These are phyloP conservation scores for Coniella lustricola DNA, from an alignment of 2,329 filamentous ascomycete genomes.

Conservation along the genomic window DNA sequence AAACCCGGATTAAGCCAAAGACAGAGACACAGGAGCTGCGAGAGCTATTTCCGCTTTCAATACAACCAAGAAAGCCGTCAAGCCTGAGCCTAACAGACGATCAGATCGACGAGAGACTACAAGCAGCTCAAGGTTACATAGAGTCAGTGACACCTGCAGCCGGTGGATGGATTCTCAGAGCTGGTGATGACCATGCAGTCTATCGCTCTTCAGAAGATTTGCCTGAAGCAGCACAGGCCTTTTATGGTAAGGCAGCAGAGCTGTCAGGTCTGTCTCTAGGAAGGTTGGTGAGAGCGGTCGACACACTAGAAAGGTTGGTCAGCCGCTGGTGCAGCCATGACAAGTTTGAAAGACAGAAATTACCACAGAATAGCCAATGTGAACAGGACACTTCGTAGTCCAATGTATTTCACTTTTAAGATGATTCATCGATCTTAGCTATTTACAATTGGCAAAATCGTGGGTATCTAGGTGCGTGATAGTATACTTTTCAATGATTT, in stretches of 20 bases:
- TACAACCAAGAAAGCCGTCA: constrained; percentile 2
- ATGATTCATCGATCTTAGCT: too few species aligned
- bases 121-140: constrained; percentile 22
- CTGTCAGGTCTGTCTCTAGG: constrained; percentile 28
- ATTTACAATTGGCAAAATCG: not conserved
- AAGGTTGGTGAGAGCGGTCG: constrained; percentile 29
- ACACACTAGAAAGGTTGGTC: constrained; percentile 30
- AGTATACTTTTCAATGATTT: too few species aligned
- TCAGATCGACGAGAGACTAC: constrained; percentile 21
- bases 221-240: constrained; percentile 30
- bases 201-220: constrained; percentile 36
- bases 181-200: constrained; percentile 28
- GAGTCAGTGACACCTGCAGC: constrained; percentile 17
- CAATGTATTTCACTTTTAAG: not conserved
- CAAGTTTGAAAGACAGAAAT: constrained; percentile 7
- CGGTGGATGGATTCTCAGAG: constrained; percentile 18
- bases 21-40: constrained; percentile 26
- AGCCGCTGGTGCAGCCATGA: constrained; percentile 27
- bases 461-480: too few species aligned
- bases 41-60: constrained; percentile 27
- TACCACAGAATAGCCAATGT: constrained; percentile 1
- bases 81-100: constrained; percentile 17
- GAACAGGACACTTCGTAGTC: constrained; percentile 1
- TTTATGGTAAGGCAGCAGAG: constrained; percentile 36
- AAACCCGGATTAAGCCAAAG: constrained; percentile 29